phyloP scores from a whole-genome alignment of 2,329 filamentous ascomycete species.

The Pleomassaria siparia region DNA sequence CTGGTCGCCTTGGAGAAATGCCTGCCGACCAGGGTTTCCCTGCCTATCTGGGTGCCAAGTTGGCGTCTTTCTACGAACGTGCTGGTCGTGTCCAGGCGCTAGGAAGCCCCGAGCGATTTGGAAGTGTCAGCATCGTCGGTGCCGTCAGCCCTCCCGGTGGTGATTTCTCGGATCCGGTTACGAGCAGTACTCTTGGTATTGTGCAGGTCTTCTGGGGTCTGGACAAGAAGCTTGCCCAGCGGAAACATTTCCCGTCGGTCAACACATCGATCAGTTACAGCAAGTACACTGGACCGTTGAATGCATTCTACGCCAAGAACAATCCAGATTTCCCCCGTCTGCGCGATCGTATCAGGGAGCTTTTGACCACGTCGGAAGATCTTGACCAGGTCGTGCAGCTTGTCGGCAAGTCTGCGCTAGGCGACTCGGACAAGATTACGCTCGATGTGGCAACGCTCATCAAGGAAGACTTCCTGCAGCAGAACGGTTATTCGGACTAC shows the following conservation, averaged over 20 bases:
- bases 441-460: constrained; percentile 86
- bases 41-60: constrained; percentile 92
- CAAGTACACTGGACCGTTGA: constrained; percentile 88
- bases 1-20: constrained; percentile 98
- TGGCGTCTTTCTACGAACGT: constrained; percentile 99
- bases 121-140: constrained; percentile 96
- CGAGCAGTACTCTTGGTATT: constrained; percentile 88
- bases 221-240: constrained; percentile 98
- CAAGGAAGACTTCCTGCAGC: constrained; percentile 98
- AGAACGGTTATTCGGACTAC: constrained; percentile 98
- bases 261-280: constrained; percentile 94
- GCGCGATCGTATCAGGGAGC: constrained; percentile 88
- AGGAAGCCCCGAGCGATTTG: constrained; percentile 83
- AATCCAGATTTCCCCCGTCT: constrained; percentile 92
- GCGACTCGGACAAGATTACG: constrained; percentile 97
- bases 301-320: constrained; percentile 93
- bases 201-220: constrained; percentile 99
- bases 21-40: constrained; percentile 99
- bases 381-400: constrained; percentile 98
- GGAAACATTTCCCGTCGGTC: constrained; percentile 98
- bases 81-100: constrained; percentile 84
- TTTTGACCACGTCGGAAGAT: constrained; percentile 93
- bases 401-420: constrained; percentile 94
- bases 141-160: constrained; percentile 96
- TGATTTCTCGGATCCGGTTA: constrained; percentile 99